These are phyloP conservation scores for Neofusicoccum ribis DNA, from an alignment of 2,329 filamentous ascomycete species.

Conservation along the genomic window DNA sequence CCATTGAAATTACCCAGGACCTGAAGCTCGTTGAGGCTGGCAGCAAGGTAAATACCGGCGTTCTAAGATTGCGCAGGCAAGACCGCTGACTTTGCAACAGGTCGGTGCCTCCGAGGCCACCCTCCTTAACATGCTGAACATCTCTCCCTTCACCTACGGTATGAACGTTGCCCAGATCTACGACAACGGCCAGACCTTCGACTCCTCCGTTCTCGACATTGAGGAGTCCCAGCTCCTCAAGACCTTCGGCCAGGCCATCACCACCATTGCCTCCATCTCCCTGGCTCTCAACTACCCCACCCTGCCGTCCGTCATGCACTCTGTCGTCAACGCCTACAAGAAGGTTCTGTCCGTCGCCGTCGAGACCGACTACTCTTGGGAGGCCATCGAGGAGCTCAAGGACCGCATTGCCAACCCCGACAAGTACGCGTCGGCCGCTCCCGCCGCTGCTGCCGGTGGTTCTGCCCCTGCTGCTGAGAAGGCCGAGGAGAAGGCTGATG, in stretches of 20 bases:
- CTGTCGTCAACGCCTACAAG: constrained; percentile 97
- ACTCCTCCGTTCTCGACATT: constrained; percentile 83
- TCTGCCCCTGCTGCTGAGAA: constrained; percentile 54
- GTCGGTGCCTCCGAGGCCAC: constrained; percentile 99
- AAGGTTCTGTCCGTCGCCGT: constrained; percentile 87
- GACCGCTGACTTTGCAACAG: neutral
- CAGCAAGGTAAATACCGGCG: constrained; percentile 58
- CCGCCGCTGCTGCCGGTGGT: constrained; percentile 61
- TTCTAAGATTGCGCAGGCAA: neutral
- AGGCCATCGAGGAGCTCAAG: constrained; percentile 96
- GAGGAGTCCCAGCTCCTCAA: constrained; percentile 91
- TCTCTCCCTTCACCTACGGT: constrained; percentile 99
- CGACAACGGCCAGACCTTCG: constrained; percentile 94
- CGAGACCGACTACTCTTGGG: constrained; percentile 89
- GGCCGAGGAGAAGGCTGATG: constrained; percentile 30
- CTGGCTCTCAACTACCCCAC: constrained; percentile 95
- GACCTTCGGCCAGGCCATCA: constrained; percentile 76
- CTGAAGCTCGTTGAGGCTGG: constrained; percentile 95
- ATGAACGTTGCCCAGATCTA: constrained; percentile 97
- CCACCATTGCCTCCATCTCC: constrained; percentile 85
- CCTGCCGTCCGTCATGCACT: constrained; percentile 94
- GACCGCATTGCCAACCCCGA: constrained; percentile 99
- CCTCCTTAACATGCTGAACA: constrained; percentile 99
- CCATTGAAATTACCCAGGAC: constrained; percentile 98
- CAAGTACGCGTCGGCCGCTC: constrained; percentile 83